Conservation (phyloP, 306 rosid species). For the Oemleria cerasiformis region DNA sequence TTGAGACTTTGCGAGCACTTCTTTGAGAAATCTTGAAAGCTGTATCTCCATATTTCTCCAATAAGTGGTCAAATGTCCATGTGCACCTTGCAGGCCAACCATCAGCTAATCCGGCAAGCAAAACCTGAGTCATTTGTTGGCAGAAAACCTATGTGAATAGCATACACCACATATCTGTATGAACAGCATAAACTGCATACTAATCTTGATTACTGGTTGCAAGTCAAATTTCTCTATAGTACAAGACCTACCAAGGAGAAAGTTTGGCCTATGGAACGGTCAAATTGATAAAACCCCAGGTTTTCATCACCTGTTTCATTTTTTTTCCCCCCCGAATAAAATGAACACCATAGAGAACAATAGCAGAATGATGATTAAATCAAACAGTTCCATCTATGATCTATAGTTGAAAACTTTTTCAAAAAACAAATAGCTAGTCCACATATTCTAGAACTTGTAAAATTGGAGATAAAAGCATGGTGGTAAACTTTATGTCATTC, state of each 20-base stretch:
- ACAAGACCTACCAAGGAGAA: slow-evolving; percentile 17
- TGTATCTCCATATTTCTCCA: slow-evolving; percentile 62
- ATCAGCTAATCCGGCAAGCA: slow-evolving; percentile 75
- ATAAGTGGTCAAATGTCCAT: slow-evolving; percentile 78
- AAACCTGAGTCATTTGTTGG: slow-evolving; percentile 43
- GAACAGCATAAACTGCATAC: not conserved
- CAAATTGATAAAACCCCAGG: not conserved
- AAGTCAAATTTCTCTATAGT: not conserved
- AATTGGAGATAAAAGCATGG: not conserved
- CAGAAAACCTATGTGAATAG: not conserved
- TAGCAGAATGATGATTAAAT: not conserved
- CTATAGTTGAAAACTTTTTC: not conserved
- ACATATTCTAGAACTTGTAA: not conserved
- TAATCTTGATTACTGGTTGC: slow-evolving; percentile 16
- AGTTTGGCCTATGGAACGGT: not conserved
- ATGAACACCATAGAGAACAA: not conserved
- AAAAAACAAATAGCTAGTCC: not conserved
- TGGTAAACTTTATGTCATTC: not conserved
- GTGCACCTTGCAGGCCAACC: slow-evolving; percentile 82
- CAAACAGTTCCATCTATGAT: not conserved
- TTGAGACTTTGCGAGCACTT: slow-evolving; percentile 54
- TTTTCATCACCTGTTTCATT: not conserved
- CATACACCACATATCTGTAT: not conserved
- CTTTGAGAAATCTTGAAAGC: slow-evolving; percentile 83
- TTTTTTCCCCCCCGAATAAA: not conserved